phyloP scores from a whole-genome alignment of 306 rosid species.

The Citrullus amarus region DNA sequence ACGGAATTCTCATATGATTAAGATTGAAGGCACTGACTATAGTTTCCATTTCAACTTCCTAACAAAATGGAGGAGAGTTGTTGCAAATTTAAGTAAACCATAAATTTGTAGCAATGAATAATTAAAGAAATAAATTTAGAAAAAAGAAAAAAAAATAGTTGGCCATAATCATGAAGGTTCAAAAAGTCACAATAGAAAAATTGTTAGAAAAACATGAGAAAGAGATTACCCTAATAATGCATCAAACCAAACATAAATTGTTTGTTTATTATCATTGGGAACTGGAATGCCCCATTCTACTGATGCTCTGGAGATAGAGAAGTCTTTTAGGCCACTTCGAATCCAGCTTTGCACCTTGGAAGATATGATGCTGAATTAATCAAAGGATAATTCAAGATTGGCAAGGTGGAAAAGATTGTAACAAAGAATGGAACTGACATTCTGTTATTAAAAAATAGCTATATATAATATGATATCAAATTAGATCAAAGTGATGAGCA shows the following conservation, averaged over 20 bases:
- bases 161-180: not conserved
- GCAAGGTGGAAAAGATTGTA: not conserved
- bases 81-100: not conserved
- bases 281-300: constrained; percentile 98
- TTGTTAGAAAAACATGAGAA: not conserved
- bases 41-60: constrained; percentile 8
- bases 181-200: not conserved
- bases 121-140: not conserved
- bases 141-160: not conserved
- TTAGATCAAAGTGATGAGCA: not conserved
- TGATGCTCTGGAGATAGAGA: constrained; percentile 88
- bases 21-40: constrained; percentile 3
- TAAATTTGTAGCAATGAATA: constrained; percentile 6
- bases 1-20: not conserved
- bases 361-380: constrained; percentile 17
- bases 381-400: not conserved
- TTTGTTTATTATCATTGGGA: constrained; percentile 77
- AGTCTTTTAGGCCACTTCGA: constrained; percentile 75
- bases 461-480: not conserved
- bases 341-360: constrained; percentile 95
- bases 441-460: not conserved
- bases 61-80: not conserved
- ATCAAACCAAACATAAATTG: constrained; percentile 97
- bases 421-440: not conserved
- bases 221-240: constrained; percentile 77